Evolutionary conservation across 2,329 filamentous ascomycete species (phyloP).

Genomic region (Alternaria panax): DNA sequence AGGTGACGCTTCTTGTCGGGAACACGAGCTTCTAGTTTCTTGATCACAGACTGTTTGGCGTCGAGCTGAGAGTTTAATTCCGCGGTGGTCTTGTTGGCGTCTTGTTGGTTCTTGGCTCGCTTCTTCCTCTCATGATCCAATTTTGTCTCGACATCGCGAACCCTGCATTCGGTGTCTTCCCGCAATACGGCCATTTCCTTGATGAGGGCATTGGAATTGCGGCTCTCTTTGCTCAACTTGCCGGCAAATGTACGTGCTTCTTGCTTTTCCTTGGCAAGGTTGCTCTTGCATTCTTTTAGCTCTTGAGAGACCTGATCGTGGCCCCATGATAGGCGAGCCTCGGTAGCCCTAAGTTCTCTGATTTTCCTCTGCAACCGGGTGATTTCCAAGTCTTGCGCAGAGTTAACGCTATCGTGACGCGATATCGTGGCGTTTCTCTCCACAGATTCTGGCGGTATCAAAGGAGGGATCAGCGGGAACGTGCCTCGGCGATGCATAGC

Average conservation of each 20-base stretch:
- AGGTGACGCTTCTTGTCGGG: neutral
- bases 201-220: neutral
- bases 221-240: neutral
- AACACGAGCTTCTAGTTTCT: neutral
- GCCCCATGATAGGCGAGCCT: neutral
- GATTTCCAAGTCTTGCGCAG: neutral
- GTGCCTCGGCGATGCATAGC: neutral
- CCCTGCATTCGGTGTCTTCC: neutral
- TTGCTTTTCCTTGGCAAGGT: neutral
- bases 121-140: neutral
- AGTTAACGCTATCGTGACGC: neutral
- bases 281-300: neutral
- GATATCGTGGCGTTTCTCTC: neutral
- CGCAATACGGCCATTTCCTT: neutral
- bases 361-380: neutral
- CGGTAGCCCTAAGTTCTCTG: neutral
- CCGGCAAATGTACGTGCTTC: neutral
- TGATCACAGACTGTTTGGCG: neutral
- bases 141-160: neutral
- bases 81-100: neutral
- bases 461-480: neutral
- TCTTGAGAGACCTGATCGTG: neutral
- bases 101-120: neutral
- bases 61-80: neutral
- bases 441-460: neutral